Evolutionary conservation across 2,329 filamentous ascomycete genomes (phyloP).

Genomic region (Cadophora gregata): DNA sequence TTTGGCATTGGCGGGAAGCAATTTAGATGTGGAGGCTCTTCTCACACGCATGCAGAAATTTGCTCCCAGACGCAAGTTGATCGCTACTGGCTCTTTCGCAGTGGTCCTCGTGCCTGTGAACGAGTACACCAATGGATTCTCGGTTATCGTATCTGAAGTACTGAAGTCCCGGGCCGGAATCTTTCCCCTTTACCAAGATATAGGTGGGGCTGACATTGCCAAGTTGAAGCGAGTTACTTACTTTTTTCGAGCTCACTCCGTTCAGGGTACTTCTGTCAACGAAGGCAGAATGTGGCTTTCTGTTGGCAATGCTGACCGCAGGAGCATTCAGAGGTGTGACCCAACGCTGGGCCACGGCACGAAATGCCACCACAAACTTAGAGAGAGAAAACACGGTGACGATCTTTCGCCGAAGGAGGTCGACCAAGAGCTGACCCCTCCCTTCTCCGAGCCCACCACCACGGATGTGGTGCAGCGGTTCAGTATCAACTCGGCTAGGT

Average conservation of each 20-base stretch:
- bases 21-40: slow-evolving; percentile 20
- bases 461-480: slow-evolving; percentile 4
- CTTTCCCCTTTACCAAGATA: not conserved
- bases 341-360: slow-evolving; percentile 13
- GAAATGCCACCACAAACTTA: not conserved
- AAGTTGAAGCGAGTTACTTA: slow-evolving; percentile 6
- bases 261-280: not conserved
- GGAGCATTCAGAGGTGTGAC: not conserved
- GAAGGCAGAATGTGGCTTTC: slow-evolving; percentile 9
- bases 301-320: slow-evolving; percentile 22
- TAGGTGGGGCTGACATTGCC: slow-evolving; percentile 14
- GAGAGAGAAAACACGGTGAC: too few species aligned
- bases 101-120: not conserved
- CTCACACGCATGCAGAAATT: not conserved
- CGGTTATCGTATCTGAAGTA: slow-evolving; percentile 4
- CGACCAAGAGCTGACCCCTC: slow-evolving; percentile 22
- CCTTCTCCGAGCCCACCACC: slow-evolving; percentile 23
- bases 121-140: not conserved
- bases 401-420: slow-evolving; percentile 11
- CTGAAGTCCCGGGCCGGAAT: not conserved
- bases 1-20: slow-evolving; percentile 23
- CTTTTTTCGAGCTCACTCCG: slow-evolving; percentile 1
- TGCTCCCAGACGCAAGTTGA: not conserved
- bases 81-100: not conserved
- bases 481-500: slow-evolving; percentile 25